phyloP scores from a whole-genome alignment of 2,329 filamentous ascomycete species.

The Neoascochyta sp. region DNA sequence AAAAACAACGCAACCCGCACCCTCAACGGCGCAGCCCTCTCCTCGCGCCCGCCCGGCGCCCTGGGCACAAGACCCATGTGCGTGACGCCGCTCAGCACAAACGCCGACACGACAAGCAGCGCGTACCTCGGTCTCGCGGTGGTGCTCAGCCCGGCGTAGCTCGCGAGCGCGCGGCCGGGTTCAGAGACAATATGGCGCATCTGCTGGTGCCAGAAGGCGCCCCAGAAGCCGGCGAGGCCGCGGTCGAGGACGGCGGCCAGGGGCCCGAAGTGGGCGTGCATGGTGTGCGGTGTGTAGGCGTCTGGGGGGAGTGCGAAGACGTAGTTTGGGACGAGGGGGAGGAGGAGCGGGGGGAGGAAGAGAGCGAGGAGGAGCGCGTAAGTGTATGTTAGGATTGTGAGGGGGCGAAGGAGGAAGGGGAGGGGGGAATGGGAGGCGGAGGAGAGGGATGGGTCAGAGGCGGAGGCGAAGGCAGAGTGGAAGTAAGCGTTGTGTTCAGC shows the following conservation, averaged over 20 bases:
- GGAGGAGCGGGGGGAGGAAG: conserved; percentile 6
- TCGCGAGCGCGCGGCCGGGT: conserved; percentile 4
- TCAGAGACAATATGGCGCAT: conserved; percentile 11
- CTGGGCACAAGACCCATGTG: conserved; percentile 7
- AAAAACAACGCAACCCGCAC: conserved; percentile 6
- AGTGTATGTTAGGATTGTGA: conserved; percentile 6
- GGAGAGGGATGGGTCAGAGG: neutral
- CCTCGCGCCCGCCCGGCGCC: conserved; percentile 3
- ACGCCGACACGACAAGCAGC: conserved; percentile 7
- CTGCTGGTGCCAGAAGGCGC: conserved; percentile 11
- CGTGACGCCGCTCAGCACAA: conserved; percentile 6
- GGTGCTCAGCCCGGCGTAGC: conserved; percentile 1
- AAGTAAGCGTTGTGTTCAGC: conserved; percentile 6
- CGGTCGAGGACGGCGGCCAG: conserved; percentile 3
- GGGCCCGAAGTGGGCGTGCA: conserved; percentile 6
- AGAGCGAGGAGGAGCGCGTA: conserved; percentile 7
- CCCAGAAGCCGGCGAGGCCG: conserved; percentile 8
- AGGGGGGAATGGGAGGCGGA: neutral
- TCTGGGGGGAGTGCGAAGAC: conserved; percentile 1
- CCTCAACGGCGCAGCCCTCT: conserved; percentile 1
- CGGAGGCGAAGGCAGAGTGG: conserved; percentile 1
- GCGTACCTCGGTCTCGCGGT: conserved; percentile 6
- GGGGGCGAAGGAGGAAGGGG: conserved; percentile 2
- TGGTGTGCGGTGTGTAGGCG: conserved; percentile 7
- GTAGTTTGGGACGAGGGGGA: conserved; percentile 3